Percentiles rank a stretch among this genome's conserved stretches.
These are phyloP conservation scores for Leccinum incarnatum DNA, from an alignment of 768 basidiomycete species.

Conservation along the genomic window DNA sequence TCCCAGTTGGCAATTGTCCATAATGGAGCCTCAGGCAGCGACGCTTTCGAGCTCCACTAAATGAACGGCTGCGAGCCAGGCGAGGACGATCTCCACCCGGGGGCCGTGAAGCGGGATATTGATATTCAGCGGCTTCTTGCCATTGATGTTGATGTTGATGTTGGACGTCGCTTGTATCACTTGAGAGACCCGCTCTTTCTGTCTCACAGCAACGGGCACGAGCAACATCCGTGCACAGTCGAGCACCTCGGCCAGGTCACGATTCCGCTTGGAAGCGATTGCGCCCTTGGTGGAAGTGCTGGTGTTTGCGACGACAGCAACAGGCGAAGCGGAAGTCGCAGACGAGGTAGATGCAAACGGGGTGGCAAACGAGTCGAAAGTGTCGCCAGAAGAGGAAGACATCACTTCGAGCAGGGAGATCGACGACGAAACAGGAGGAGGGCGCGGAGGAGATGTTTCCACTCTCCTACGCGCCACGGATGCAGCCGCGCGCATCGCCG, in stretches of 20 bases:
- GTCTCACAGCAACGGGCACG: constrained; percentile 64
- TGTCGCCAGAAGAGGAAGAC: constrained; percentile 26
- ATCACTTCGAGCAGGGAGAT: constrained; percentile 22
- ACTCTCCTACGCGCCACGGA: constrained; percentile 38
- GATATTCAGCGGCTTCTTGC: constrained; percentile 64
- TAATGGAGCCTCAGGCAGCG: constrained; percentile 18
- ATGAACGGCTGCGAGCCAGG: constrained; percentile 83
- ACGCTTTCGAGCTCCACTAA: constrained; percentile 63
- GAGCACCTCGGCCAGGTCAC: constrained; percentile 52
- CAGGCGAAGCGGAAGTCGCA: neutral
- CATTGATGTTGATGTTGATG: constrained; percentile 11
- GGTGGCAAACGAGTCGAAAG: constrained; percentile 10
- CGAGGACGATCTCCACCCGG: constrained; percentile 79
- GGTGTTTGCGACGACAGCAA: neutral
- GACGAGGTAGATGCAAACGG: constrained; percentile 26
- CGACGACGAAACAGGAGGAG: constrained; percentile 22
- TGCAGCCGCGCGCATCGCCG: constrained; percentile 29
- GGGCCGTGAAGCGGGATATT: constrained; percentile 85
- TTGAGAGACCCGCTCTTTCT: constrained; percentile 56
- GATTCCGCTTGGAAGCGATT: neutral
- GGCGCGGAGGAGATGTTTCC: constrained; percentile 25
- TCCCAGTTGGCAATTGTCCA: neutral
- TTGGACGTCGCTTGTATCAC: constrained; percentile 42
- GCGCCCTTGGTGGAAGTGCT: neutral
- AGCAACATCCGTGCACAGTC: constrained; percentile 73